phyloP scores from a whole-genome alignment of 768 basidiomycete genomes.

The Hypholoma fasciculare region DNA sequence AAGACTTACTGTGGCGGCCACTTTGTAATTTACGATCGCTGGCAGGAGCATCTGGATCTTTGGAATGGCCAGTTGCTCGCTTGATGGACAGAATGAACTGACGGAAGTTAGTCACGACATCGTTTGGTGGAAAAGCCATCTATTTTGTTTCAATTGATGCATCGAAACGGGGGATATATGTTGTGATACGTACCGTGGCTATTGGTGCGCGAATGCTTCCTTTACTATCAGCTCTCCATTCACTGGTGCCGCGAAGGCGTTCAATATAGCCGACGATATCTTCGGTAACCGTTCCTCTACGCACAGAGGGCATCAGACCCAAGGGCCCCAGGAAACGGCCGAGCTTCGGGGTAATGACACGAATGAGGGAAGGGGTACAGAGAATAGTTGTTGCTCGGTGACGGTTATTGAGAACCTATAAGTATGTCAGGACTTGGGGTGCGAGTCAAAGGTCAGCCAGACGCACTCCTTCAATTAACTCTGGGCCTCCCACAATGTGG shows the following conservation, averaged over 20 bases:
- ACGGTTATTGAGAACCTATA: conserved; percentile 70
- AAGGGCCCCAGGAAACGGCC: conserved; percentile 82
- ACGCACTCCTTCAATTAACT: conserved; percentile 84
- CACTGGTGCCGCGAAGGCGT: conserved; percentile 76
- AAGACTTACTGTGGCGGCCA: conserved; percentile 47
- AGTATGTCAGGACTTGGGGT: conserved; percentile 4
- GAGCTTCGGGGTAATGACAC: conserved; percentile 75
- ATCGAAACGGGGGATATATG: neutral
- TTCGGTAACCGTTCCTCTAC: conserved; percentile 92
- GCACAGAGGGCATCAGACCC: conserved; percentile 93
- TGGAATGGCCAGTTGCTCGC: conserved; percentile 69
- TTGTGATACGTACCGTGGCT: conserved; percentile 54
- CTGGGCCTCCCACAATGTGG: conserved; percentile 86
- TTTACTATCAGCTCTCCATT: conserved; percentile 91
- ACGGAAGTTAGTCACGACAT: conserved; percentile 77
- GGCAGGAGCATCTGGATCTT: conserved; percentile 43
- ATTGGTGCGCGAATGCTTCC: conserved; percentile 85
- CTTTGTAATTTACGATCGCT: conserved; percentile 33
- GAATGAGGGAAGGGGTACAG: conserved; percentile 77
- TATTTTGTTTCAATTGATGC: conserved; percentile 26
- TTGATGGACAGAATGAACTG: conserved; percentile 77
- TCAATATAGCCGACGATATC: conserved; percentile 83
- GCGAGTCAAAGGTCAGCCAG: neutral
- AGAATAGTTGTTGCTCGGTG: conserved; percentile 83
- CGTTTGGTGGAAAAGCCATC: conserved; percentile 74